Evolutionary conservation across 1,284 basidiomycete species (phyloP).

Genomic region (Ganoderma meredithae): DNA sequence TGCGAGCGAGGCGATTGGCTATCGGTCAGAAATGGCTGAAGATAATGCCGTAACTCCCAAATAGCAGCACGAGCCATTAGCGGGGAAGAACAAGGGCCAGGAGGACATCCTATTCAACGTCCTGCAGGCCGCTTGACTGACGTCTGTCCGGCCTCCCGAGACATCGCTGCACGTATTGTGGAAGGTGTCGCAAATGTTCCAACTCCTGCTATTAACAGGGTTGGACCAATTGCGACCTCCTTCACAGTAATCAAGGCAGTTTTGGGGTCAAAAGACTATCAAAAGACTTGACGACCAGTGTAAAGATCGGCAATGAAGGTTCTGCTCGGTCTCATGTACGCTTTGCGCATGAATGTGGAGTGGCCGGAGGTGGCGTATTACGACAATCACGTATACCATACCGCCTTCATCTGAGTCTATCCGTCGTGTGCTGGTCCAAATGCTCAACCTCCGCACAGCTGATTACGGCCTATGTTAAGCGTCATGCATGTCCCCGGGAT

Average conservation of each 20-base stretch:
- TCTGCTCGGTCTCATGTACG: neutral
- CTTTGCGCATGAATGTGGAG: neutral
- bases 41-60: neutral
- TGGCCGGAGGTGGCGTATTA: neutral
- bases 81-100: neutral
- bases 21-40: neutral
- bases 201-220: neutral
- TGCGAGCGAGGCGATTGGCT: constrained; percentile 2
- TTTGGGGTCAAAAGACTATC: neutral
- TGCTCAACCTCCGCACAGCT: neutral
- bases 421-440: neutral
- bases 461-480: neutral
- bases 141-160: neutral
- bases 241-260: neutral
- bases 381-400: neutral
- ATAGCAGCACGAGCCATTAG: neutral
- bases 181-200: neutral
- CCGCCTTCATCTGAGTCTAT: neutral
- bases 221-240: neutral
- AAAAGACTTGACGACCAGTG: neutral
- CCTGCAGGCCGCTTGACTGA: neutral
- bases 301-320: neutral
- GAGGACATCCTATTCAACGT: neutral
- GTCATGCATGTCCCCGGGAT: neutral
- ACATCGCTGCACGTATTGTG: neutral